A percentile compares a stretch with the other conserved stretches of the same genome.
phyloP scores from a whole-genome alignment of 2,329 filamentous ascomycete species.

The Diaporthe capsici region DNA sequence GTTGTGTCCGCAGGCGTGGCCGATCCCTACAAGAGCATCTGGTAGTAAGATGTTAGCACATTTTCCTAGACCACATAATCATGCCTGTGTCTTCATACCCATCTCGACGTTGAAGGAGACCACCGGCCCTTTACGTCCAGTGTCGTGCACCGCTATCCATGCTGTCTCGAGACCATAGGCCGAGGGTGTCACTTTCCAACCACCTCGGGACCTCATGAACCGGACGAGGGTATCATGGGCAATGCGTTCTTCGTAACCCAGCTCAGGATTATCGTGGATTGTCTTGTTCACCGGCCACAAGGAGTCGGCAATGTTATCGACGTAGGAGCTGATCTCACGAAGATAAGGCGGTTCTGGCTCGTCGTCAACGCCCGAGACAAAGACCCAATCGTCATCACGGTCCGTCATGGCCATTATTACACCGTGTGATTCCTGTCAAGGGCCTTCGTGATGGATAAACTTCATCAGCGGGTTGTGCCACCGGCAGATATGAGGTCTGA shows the following conservation, averaged over 20 bases:
- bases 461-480: background rate
- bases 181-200: conserved; percentile 65
- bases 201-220: conserved; percentile 58
- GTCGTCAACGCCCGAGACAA: background rate
- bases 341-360: conserved; percentile 44
- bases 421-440: background rate
- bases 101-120: conserved; percentile 63
- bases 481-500: background rate
- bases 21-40: conserved; percentile 65
- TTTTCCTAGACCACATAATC: accelerated
- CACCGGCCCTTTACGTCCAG: conserved; percentile 59
- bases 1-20: conserved; percentile 70
- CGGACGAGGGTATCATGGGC: conserved; percentile 64
- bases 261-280: conserved; percentile 66
- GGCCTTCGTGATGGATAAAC: background rate
- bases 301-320: conserved; percentile 54
- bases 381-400: conserved; percentile 17
- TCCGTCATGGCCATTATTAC: background rate
- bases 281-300: conserved; percentile 63
- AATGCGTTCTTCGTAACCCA: conserved; percentile 62
- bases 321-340: conserved; percentile 53
- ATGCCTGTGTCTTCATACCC: conserved; percentile 49
- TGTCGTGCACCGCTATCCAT: conserved; percentile 65
- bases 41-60: background rate
- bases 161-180: conserved; percentile 67